Base-by-base conservation (phyloP, 2,329 filamentous ascomycete species). In the Pyrenophora tritici-repentis region DNA sequence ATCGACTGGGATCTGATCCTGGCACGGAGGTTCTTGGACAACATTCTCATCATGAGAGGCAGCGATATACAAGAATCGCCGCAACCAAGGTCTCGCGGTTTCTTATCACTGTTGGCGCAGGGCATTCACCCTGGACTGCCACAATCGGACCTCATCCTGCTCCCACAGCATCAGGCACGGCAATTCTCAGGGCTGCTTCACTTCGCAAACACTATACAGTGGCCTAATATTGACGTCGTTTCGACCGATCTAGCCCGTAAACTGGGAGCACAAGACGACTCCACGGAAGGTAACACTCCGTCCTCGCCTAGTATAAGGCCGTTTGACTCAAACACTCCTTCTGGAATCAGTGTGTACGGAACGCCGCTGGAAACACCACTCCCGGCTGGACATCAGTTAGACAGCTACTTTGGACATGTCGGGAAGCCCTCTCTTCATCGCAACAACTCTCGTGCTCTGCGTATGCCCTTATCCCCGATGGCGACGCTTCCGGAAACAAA, bases 1-100 rank as follows among this genome's bases (percentile, higher is more conserved):
- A 72, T 80, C 4, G 77, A 82, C 44, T 84, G 82, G 82, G 81
- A 83, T 65, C 66, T 85, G 18, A 73, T 84, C 2, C 72, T 81
- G 14, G 79, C 79, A 6, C 75, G 79, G 17, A 74, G 79, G 2
- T 83, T 83, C 42, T 66, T 83, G 26, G 77, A 82, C 36, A 82
- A 78, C 42, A 69, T 83, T n/a, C 63, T 72, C 14, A 73, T 81
- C 13, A 59, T 71, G 24, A 67, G 66, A 36, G 60, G 61, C 38
- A 55, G 53, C 6, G 59, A 67, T 14, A 43, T 45, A 6, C 56
- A 58, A 14, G 40, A 48, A 13, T 45, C 55, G 2, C 56, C 60
- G 6, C 55, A 55, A 14, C 56, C 64, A 8, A 70, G 68, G 37
- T 47, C 62, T 7, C 59, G 63, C 9, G 66, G 69, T 0, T 47